Percentiles rank a stretch among this genome's conserved stretches.
phyloP scores from a whole-genome alignment of 1,284 basidiomycete genomes.

The Papiliotrema flavescens region DNA sequence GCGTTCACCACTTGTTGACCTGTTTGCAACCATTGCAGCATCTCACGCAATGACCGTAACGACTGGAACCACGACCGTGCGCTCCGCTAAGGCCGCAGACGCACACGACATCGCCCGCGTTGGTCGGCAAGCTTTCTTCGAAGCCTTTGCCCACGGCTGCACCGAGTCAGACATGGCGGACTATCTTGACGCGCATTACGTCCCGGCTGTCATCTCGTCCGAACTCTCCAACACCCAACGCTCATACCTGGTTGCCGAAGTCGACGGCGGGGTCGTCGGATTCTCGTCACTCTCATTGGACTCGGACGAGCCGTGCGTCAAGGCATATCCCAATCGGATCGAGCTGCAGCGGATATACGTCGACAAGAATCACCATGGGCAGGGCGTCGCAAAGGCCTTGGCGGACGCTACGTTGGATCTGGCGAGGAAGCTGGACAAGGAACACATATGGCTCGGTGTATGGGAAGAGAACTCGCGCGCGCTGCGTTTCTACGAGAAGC shows the following conservation, averaged over 20 bases:
- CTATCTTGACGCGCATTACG: constrained; percentile 6
- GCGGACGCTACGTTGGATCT: constrained; percentile 5
- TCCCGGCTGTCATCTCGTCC: background rate
- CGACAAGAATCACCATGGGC: constrained; percentile 18
- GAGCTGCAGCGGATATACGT: constrained; percentile 21
- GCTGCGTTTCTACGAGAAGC: constrained; percentile 26
- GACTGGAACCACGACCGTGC: no score
- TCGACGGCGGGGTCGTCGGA: constrained; percentile 6
- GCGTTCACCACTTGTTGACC: no score
- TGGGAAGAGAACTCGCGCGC: constrained; percentile 32
- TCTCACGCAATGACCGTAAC: no score
- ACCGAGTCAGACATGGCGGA: constrained; percentile 2
- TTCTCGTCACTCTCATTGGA: constrained; percentile 6
- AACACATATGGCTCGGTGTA: constrained; percentile 26
- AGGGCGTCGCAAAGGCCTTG: constrained; percentile 17
- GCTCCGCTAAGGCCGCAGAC: background rate
- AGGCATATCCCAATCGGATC: constrained; percentile 2
- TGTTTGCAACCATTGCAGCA: no score
- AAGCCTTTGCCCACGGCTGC: constrained; percentile 7
- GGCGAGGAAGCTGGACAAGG: constrained; percentile 8
- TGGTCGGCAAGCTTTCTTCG: constrained; percentile 2
- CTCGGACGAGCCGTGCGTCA: constrained; percentile 10
- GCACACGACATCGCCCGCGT: constrained; percentile 4
- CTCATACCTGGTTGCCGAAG: background rate
- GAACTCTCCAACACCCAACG: constrained; percentile 5